Conservation (phyloP, 2,329 filamentous ascomycete species). For the Penicillium brasilianum region DNA sequence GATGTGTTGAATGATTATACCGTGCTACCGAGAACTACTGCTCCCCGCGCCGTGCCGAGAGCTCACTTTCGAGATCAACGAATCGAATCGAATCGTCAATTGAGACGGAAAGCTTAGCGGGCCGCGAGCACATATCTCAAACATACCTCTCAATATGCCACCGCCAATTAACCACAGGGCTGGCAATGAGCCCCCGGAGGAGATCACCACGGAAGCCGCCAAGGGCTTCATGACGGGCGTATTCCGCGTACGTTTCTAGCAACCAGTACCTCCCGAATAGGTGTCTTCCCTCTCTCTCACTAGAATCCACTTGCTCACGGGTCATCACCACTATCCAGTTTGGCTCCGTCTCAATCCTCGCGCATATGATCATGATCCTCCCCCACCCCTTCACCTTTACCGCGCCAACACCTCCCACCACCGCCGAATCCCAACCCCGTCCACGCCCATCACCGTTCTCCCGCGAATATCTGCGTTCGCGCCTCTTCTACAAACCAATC, state of each 20-base stretch:
- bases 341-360: conserved; percentile 52
- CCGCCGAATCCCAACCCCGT: conserved; percentile 27
- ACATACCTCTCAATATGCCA: conserved; percentile 41
- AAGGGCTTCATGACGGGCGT: conserved; percentile 51
- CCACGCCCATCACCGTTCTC: conserved; percentile 36
- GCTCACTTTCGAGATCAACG: too few species aligned
- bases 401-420: conserved; percentile 34
- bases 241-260: conserved; percentile 47
- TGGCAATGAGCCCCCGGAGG: conserved; percentile 48
- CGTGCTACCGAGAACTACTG: not conserved
- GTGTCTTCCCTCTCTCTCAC: not conserved
- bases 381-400: conserved; percentile 51
- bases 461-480: conserved; percentile 37
- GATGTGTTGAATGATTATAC: not conserved
- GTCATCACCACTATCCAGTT: conserved; percentile 37
- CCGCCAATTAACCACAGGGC: conserved; percentile 46
- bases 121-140: not conserved
- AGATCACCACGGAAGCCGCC: conserved; percentile 48
- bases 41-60: not conserved
- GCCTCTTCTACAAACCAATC: conserved; percentile 47
- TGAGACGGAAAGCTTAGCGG: not conserved
- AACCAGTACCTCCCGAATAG: not conserved
- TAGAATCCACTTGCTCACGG: not conserved
- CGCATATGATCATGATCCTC: conserved; percentile 51
- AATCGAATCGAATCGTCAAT: not conserved